A percentile compares a stretch with the other conserved stretches of the same genome.
Evolutionary conservation across 148 eudicot genomes (phyloP).

Genomic region (Heliosperma pusillum): DNA sequence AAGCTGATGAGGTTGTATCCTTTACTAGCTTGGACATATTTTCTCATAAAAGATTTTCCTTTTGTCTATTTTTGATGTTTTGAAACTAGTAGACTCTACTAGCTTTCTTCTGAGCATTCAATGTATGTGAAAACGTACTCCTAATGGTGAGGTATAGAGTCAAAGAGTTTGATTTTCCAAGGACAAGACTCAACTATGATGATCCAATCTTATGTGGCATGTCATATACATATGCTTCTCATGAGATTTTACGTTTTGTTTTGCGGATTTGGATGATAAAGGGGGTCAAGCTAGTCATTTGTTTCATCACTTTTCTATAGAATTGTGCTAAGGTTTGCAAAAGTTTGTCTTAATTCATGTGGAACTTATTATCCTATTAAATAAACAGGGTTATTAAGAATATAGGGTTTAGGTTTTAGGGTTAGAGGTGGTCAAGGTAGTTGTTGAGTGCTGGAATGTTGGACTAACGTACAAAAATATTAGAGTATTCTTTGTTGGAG

Average conservation of each 20-base stretch:
- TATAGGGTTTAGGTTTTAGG: too few relatives aligned
- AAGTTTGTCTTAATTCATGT: background rate
- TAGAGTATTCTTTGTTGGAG: background rate
- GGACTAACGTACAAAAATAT: background rate
- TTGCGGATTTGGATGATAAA: background rate
- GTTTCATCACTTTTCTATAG: background rate
- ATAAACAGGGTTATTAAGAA: background rate
- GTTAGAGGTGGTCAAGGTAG: too few relatives aligned
- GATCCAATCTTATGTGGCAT: background rate
- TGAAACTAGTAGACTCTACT: background rate
- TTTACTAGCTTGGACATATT: background rate
- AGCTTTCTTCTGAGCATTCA: background rate
- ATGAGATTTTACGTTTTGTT: conserved; percentile 29
- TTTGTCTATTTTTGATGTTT: background rate
- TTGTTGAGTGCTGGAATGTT: background rate
- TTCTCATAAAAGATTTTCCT: background rate
- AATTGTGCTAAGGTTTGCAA: background rate
- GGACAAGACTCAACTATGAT: conserved; percentile 5
- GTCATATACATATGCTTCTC: conserved; percentile 17
- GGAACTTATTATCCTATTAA: background rate
- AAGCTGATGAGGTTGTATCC: conserved; percentile 66
- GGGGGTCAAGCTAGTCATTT: background rate
- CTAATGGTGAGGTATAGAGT: background rate
- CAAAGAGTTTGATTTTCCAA: background rate
- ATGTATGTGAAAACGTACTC: background rate